These are phyloP conservation scores for Monilinia aucupariae DNA, from an alignment of 2,329 filamentous ascomycete species.

Conservation along the genomic window DNA sequence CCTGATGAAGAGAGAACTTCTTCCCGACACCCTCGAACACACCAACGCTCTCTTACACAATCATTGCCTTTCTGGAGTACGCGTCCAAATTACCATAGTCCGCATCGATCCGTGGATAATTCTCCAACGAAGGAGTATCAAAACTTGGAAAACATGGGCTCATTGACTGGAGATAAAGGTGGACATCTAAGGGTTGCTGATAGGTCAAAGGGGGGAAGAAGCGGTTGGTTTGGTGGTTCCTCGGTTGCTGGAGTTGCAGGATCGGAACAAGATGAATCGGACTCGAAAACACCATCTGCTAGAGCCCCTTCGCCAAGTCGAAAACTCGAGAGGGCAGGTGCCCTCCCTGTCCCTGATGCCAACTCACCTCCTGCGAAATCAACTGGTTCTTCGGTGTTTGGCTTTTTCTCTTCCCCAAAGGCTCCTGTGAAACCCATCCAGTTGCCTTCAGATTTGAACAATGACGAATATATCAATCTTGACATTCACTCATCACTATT, in stretches of 20 bases:
- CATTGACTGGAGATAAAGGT: constrained; percentile 31
- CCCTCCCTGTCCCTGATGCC: constrained; percentile 20
- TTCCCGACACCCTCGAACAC: constrained; percentile 21
- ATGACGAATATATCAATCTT: constrained; percentile 52
- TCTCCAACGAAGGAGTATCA: constrained; percentile 21
- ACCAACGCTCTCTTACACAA: constrained; percentile 27
- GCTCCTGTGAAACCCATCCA: constrained; percentile 25
- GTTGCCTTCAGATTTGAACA: constrained; percentile 28
- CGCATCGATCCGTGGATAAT: constrained; percentile 16
- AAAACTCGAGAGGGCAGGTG: constrained; percentile 25
- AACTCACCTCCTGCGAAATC: constrained; percentile 17
- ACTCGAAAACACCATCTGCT: constrained; percentile 15
- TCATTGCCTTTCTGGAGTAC: constrained; percentile 26
- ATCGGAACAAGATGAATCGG: constrained; percentile 14
- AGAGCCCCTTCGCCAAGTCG: constrained; percentile 22
- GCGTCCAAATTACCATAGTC: constrained; percentile 21
- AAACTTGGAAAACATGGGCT: constrained; percentile 28
- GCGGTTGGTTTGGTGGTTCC: constrained; percentile 32
- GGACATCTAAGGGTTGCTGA: constrained; percentile 27
- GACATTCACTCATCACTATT: constrained; percentile 52
- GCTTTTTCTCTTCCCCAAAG: constrained; percentile 30
- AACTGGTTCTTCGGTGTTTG: constrained; percentile 23
- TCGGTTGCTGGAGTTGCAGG: constrained; percentile 28
- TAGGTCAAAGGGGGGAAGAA: constrained; percentile 28
- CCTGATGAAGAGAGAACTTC: constrained; percentile 21